Evolutionary conservation across 169 alveolate genomes (phyloP), one percentile per base, ranked within the genome.

Genomic region (Eimeria nieschulzi): DNA sequence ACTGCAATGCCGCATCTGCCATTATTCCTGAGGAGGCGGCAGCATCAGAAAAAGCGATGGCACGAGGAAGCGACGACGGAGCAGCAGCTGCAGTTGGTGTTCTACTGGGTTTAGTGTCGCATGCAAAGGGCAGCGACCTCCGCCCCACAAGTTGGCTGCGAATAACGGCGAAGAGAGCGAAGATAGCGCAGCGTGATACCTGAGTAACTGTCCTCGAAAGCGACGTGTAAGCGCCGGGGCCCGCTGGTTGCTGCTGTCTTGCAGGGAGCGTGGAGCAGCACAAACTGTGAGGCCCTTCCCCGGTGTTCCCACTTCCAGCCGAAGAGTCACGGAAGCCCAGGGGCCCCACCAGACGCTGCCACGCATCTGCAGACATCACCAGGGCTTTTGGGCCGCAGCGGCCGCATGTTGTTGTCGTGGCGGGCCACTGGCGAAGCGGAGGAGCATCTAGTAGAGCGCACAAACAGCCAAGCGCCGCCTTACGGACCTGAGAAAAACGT

Each of bases 401-500:
- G 19, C 19, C 55, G 56, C 87, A 79, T 15, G 23, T 21, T 9
- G 87, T 39, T 17, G 72, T 19, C 7, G 72, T 39, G 23, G 72
- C 87, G 13, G 87, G 87, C 87, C 87, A 79, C 73, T 79, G 87
- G 19, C 87, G 51, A 15, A 79, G 87, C 6, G 87, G 87, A 21
- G 87, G 25, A 9, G 87, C 54, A 72, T 79, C 87, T 56, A 79
- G 63, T 21, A 79, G 55, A 12, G 87, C 87, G 55, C 87, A 79
- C 59, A 56, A 61, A 79, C 87, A 79, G 51, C 73, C 66, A 25
- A 79, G 68, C 10, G 72, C 87, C 23, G 87, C 73, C 21, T 39
- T 79, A 26, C 73, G 25, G 56, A 79, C 87, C 87, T 79, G 87
- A 55, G 54, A 23, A n/a, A 46, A 12, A 53, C 68, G 46, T 51